Conservation (phyloP, 176 grass and related monocot genomes). For the Oryza meyeriana region DNA sequence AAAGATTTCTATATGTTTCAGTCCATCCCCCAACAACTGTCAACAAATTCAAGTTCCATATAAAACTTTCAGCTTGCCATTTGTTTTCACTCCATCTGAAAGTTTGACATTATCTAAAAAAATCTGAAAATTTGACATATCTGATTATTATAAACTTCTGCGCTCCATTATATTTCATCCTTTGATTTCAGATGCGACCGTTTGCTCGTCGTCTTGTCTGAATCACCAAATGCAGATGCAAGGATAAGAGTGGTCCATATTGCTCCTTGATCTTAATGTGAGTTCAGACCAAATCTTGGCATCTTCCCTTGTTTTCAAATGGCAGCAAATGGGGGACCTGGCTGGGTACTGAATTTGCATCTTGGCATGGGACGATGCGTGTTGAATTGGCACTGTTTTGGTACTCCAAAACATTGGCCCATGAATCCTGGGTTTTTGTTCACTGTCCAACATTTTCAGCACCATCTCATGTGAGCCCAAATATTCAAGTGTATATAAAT, state of each 20-base stretch:
- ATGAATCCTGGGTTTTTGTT: conserved; percentile 38
- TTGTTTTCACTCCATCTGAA: conserved; percentile 4
- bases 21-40: conserved; percentile 13
- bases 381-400: conserved; percentile 29
- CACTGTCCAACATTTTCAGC: not conserved
- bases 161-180: not conserved
- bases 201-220: conserved; percentile 19
- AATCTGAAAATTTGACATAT: not conserved
- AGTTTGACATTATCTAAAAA: not conserved
- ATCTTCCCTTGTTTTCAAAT: conserved; percentile 38
- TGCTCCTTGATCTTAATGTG: conserved; percentile 46
- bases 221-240: not conserved
- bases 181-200: conserved; percentile 31
- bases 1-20: not conserved
- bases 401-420: conserved; percentile 37
- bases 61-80: not conserved
- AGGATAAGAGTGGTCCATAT: conserved; percentile 27
- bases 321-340: not conserved
- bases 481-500: not conserved
- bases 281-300: conserved; percentile 47
- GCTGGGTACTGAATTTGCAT: conserved; percentile 29
- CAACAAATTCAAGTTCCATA: not conserved
- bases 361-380: conserved; percentile 40
- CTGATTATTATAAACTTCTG: not conserved
- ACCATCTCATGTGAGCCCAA: not conserved